A percentile compares a stretch with the other conserved stretches of the same genome.
Evolutionary conservation across 2,329 filamentous ascomycete species (phyloP).

Genomic region (Xylaria sp.): DNA sequence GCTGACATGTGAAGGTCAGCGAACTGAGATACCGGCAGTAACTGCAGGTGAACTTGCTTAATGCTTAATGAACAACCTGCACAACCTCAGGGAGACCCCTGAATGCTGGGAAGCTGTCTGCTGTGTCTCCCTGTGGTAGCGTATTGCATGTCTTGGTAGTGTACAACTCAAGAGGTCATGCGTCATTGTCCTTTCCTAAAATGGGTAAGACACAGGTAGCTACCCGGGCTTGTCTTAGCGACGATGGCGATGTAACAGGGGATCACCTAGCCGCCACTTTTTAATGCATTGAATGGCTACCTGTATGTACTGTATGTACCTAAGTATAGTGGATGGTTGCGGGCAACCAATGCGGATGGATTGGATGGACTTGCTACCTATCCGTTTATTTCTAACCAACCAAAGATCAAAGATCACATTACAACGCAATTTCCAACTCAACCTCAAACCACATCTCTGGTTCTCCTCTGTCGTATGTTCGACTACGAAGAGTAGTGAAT

Average conservation of each 20-base stretch:
- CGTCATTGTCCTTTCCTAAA: slow-evolving; percentile 28
- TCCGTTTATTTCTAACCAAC: not conserved
- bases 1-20: slow-evolving; percentile 41
- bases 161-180: slow-evolving; percentile 10
- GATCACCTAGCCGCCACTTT: not conserved
- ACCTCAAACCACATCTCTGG: not conserved
- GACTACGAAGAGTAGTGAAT: not conserved
- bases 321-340: not conserved
- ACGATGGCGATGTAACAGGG: not conserved
- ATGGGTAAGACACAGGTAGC: slow-evolving; percentile 1
- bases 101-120: slow-evolving; percentile 26
- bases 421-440: not conserved
- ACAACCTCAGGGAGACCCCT: slow-evolving; percentile 21
- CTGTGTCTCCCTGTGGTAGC: not conserved
- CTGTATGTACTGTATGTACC: not conserved
- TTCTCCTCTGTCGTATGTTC: not conserved
- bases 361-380: not conserved
- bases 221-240: slow-evolving; percentile 2
- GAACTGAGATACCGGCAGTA: slow-evolving; percentile 2
- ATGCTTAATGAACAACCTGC: not conserved
- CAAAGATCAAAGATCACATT: not conserved
- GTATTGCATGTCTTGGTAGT: not conserved
- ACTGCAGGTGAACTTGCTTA: not conserved
- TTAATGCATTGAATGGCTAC: not conserved
- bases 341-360: not conserved